Conservation (phyloP, 2,329 filamentous ascomycete genomes). For the Talaromyces sp. region DNA sequence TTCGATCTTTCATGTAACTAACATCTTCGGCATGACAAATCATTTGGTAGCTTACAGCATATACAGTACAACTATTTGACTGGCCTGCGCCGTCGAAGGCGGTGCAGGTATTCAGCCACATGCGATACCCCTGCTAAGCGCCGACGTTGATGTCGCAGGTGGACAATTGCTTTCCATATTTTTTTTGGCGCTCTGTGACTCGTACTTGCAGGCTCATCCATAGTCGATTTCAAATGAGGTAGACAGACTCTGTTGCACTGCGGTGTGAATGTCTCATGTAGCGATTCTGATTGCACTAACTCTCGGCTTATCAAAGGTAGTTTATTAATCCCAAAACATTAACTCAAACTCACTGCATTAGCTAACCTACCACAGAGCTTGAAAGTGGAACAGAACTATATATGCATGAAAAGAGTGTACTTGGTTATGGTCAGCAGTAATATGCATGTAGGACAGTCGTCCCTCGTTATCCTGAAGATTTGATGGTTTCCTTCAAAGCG, state of each 20-base stretch:
- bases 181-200: neutral
- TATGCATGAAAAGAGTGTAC: neutral
- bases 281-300: neutral
- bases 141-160: neutral
- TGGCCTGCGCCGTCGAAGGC: neutral
- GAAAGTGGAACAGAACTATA: neutral
- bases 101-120: neutral
- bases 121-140: neutral
- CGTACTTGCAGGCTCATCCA: neutral
- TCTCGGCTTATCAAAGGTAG: neutral
- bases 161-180: neutral
- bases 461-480: neutral
- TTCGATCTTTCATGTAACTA: no score
- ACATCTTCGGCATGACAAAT: no score
- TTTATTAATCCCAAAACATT: neutral
- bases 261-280: neutral
- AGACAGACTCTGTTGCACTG: neutral
- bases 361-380: neutral
- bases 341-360: neutral
- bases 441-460: neutral
- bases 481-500: no score
- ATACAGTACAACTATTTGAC: neutral
- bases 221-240: neutral
- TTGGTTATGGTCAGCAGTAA: neutral
- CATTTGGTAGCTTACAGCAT: neutral